Percentiles rank a stretch among this genome's conserved stretches.
Conservation (phyloP, 192 early-diverging fungal genomes). For the Coemansia sp. region DNA sequence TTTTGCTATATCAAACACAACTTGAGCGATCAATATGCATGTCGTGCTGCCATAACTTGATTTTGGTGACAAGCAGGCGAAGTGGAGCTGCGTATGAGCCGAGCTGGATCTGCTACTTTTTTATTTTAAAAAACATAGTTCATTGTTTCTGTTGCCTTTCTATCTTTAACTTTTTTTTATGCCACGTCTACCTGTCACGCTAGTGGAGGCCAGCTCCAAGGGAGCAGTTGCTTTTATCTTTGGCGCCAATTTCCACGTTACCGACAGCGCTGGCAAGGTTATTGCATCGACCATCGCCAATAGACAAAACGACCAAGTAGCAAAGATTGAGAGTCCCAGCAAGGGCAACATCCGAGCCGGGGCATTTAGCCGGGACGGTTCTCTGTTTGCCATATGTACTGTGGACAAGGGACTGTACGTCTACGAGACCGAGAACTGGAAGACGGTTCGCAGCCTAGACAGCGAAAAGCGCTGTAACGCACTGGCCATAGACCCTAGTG, state of each 20-base stretch:
- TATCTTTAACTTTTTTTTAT: slow-evolving; percentile 9
- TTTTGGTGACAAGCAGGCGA: neutral
- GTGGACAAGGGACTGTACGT: slow-evolving; percentile 71
- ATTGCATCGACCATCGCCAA: slow-evolving; percentile 30
- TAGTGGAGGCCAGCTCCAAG: slow-evolving; percentile 37
- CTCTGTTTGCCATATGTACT: slow-evolving; percentile 63
- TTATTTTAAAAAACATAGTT: neutral
- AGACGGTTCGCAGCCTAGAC: slow-evolving; percentile 48
- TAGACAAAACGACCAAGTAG: neutral
- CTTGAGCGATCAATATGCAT: neutral
- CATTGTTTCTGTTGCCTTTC: neutral
- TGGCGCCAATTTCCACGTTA: slow-evolving; percentile 30
- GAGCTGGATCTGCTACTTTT: neutral
- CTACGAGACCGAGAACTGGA: slow-evolving; percentile 66
- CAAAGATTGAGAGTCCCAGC: slow-evolving; percentile 28
- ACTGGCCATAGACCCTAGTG: slow-evolving; percentile 68
- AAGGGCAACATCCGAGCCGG: slow-evolving; percentile 55
- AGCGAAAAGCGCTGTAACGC: slow-evolving; percentile 75
- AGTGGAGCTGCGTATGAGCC: neutral
- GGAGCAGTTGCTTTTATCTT: slow-evolving; percentile 29
- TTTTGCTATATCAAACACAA: neutral
- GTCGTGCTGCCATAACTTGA: slow-evolving; percentile 15
- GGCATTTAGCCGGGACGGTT: slow-evolving; percentile 62
- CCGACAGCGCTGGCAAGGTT: slow-evolving; percentile 32
- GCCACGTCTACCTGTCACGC: slow-evolving; percentile 28